phyloP scores from a whole-genome alignment of 345 rosid species.

The Cardiospermum halicacabum region DNA sequence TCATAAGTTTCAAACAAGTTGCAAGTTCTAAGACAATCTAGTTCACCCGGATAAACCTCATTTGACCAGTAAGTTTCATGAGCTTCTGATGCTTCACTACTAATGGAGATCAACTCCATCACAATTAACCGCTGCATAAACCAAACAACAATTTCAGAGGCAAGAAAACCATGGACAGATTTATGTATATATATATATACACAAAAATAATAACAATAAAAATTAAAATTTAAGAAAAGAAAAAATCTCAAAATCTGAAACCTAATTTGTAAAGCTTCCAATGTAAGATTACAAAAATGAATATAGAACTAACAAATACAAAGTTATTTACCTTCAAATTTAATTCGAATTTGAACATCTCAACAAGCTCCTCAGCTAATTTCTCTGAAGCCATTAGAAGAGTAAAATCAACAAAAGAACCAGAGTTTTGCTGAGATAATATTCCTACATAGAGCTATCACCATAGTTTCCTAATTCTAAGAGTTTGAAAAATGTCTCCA shows the following conservation, averaged over 20 bases:
- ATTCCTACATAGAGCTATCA: background rate
- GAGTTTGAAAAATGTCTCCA: background rate
- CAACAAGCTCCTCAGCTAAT: slow-evolving; percentile 68
- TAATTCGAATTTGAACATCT: slow-evolving; percentile 68
- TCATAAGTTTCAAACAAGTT: slow-evolving; percentile 42
- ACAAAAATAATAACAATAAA: too few species aligned
- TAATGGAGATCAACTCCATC: slow-evolving; percentile 41
- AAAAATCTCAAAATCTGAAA: slow-evolving; percentile 6
- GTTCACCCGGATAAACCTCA: slow-evolving; percentile 81
- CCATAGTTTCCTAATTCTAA: background rate
- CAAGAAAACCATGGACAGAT: too few species aligned
- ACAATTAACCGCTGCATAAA: slow-evolving; percentile 53
- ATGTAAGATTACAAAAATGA: too few species aligned
- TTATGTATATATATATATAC: too few species aligned
- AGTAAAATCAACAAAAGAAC: slow-evolving; percentile 8
- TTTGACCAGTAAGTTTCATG: slow-evolving; percentile 42
- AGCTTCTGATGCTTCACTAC: slow-evolving; percentile 41
- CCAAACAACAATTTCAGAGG: too few species aligned
- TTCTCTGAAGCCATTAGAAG: slow-evolving; percentile 45
- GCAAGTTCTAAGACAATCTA: slow-evolving; percentile 48
- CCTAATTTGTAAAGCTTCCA: background rate
- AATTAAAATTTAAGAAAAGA: too few species aligned
- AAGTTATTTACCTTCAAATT: slow-evolving; percentile 57
- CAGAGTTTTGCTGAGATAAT: background rate
- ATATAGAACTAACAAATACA: background rate